These are phyloP conservation scores for Naganishia albida DNA, from an alignment of 1,284 basidiomycete genomes.

Conservation along the genomic window DNA sequence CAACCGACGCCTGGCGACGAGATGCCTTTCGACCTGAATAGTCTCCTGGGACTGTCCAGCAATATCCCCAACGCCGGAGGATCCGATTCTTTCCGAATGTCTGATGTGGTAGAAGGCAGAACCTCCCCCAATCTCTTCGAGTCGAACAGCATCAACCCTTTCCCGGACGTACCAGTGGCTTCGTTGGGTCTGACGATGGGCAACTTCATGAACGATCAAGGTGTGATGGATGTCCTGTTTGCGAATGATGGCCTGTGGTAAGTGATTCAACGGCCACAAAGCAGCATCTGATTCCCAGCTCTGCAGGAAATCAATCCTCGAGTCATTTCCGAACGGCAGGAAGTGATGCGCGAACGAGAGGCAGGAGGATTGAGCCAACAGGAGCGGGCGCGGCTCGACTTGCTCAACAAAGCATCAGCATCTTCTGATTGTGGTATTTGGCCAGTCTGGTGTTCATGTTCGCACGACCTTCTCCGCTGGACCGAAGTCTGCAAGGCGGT, in stretches of 20 bases:
- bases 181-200: slow-evolving; percentile 26
- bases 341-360: too few relatives aligned
- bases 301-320: slow-evolving; percentile 29
- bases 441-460: too few relatives aligned
- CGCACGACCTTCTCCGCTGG: too few relatives aligned
- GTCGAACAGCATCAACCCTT: neutral
- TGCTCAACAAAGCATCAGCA: too few relatives aligned
- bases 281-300: neutral
- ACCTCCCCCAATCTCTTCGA: too few relatives aligned
- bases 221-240: slow-evolving; percentile 28
- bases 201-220: slow-evolving; percentile 19
- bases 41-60: neutral
- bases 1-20: neutral
- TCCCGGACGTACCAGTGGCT: slow-evolving; percentile 22
- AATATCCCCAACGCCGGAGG: neutral
- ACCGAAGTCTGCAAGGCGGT: too few relatives aligned
- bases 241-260: slow-evolving; percentile 28
- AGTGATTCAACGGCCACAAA: neutral
- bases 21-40: slow-evolving; percentile 4
- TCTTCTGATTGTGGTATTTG: too few relatives aligned
- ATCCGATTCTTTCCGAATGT: neutral
- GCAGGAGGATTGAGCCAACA: too few relatives aligned
- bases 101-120: too few relatives aligned
- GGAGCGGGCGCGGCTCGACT: neutral
- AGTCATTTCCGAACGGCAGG: slow-evolving; percentile 2